Conservation (phyloP, 495 filamentous ascomycete genomes). For the Penicillium taxi region DNA sequence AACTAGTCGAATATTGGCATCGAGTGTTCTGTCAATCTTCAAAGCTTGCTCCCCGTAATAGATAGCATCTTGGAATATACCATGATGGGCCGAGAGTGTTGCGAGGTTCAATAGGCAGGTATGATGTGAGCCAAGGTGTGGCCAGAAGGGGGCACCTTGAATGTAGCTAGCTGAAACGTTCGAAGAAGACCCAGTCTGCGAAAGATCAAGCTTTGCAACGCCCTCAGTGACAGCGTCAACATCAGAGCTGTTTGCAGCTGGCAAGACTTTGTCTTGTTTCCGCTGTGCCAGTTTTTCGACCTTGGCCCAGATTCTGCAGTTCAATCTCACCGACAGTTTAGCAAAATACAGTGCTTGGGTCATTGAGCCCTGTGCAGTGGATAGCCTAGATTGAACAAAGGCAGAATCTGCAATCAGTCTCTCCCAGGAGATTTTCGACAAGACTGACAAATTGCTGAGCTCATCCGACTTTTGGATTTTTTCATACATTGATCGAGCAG, state of each 20-base stretch:
- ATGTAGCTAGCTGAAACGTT: slow-evolving; percentile 24
- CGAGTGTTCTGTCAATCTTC: slow-evolving; percentile 63
- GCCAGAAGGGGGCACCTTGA: slow-evolving; percentile 71
- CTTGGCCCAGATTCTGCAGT: slow-evolving; percentile 63
- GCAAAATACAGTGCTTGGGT: slow-evolving; percentile 59
- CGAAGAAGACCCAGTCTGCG: slow-evolving; percentile 17
- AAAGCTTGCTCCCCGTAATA: slow-evolving; percentile 81
- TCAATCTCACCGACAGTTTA: slow-evolving; percentile 55
- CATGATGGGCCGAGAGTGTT: slow-evolving; percentile 67
- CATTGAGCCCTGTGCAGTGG: slow-evolving; percentile 54
- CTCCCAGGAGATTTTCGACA: slow-evolving; percentile 38
- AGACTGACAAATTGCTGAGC: slow-evolving; percentile 17
- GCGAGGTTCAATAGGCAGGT: slow-evolving; percentile 63
- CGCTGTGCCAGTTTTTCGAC: slow-evolving; percentile 46
- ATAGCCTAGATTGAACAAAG: slow-evolving; percentile 54
- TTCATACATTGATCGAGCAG: slow-evolving; percentile 30
- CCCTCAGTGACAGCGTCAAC: slow-evolving; percentile 36
- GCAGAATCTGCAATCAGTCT: slow-evolving; percentile 44
- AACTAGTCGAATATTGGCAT: slow-evolving; percentile 50
- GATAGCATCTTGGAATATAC: slow-evolving; percentile 81
- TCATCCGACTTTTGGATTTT: slow-evolving; percentile 27
- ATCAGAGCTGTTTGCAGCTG: slow-evolving; percentile 22
- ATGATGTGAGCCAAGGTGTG: slow-evolving; percentile 63
- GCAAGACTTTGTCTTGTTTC: slow-evolving; percentile 25
- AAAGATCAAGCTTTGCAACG: slow-evolving; percentile 37